Evolutionary conservation across 2,329 filamentous ascomycete genomes (phyloP).

Genomic region (Sordariomycetes sp.): DNA sequence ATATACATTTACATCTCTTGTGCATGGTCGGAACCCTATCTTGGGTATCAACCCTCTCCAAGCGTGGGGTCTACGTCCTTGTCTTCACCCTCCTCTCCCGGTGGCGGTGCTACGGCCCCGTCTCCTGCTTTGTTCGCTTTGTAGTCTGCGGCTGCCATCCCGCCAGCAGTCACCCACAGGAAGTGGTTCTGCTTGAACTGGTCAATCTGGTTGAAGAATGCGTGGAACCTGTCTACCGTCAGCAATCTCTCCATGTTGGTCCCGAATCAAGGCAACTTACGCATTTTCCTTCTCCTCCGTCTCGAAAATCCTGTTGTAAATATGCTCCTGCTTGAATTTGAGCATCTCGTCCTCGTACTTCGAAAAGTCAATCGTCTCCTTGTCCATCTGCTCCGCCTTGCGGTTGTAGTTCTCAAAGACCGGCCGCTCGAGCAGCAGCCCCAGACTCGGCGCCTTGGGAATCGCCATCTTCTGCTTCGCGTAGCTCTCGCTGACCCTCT

Average conservation of each 20-base stretch:
- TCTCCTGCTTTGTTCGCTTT: too few relatives aligned
- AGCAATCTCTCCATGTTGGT: background rate
- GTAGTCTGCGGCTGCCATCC: slow-evolving; percentile 56
- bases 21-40: background rate
- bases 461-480: slow-evolving; percentile 67
- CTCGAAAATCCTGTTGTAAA: slow-evolving; percentile 85
- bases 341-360: slow-evolving; percentile 71
- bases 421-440: slow-evolving; percentile 79
- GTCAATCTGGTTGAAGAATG: slow-evolving; percentile 73
- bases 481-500: slow-evolving; percentile 68
- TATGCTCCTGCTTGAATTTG: slow-evolving; percentile 84
- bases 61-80: slow-evolving; percentile 28
- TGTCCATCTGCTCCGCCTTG: slow-evolving; percentile 53
- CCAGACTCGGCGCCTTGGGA: slow-evolving; percentile 86
- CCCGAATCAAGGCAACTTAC: slow-evolving; percentile 44
- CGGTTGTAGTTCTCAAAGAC: slow-evolving; percentile 88
- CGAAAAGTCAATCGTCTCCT: slow-evolving; percentile 67
- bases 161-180: slow-evolving; percentile 64
- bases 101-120: slow-evolving; percentile 34
- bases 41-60: slow-evolving; percentile 33
- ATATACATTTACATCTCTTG: background rate
- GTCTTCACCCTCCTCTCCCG: slow-evolving; percentile 43
- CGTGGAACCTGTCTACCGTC: slow-evolving; percentile 49
- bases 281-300: slow-evolving; percentile 82
- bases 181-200: slow-evolving; percentile 64